Conservation (phyloP, 768 basidiomycete species). For the Cyclocybe aegerita region DNA sequence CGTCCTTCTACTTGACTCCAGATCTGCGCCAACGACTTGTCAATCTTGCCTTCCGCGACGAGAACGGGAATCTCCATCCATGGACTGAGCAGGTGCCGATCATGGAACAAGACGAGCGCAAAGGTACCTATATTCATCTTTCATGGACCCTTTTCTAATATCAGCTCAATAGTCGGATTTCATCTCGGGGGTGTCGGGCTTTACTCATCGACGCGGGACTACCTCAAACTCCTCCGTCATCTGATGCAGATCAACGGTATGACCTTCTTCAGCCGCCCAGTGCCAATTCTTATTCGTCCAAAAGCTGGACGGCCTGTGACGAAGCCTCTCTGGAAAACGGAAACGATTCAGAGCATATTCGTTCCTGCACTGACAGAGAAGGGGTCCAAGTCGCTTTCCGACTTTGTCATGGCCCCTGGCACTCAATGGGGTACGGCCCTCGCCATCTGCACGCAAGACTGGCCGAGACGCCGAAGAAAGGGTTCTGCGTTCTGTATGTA, state of each 20-base stretch:
- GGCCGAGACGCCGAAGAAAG: constrained; percentile 25
- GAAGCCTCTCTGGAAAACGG: constrained; percentile 22
- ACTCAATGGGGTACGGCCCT: constrained; percentile 29
- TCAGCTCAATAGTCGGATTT: constrained; percentile 16
- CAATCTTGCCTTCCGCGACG: constrained; percentile 19
- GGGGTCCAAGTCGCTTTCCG: constrained; percentile 19
- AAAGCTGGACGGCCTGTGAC: constrained; percentile 19
- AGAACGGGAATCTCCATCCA: constrained; percentile 16
- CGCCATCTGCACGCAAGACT: constrained; percentile 25
- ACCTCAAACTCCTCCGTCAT: constrained; percentile 31
- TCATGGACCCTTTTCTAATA: not conserved
- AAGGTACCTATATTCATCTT: constrained; percentile 13
- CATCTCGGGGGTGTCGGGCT: constrained; percentile 28
- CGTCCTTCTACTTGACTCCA: constrained; percentile 29
- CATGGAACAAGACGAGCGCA: constrained; percentile 26
- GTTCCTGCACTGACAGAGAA: constrained; percentile 22
- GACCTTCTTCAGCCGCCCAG: not conserved
- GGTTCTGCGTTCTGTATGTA: constrained; percentile 29
- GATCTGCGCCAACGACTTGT: constrained; percentile 23
- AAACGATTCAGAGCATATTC: constrained; percentile 25
- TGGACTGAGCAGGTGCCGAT: constrained; percentile 23
- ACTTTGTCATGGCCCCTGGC: constrained; percentile 10
- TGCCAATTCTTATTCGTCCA: constrained; percentile 1
- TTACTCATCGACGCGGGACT: constrained; percentile 28
- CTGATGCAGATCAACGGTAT: constrained; percentile 30